Evolutionary conservation across 768 basidiomycete genomes (phyloP).

Genomic region (Flagelloscypha sp.): DNA sequence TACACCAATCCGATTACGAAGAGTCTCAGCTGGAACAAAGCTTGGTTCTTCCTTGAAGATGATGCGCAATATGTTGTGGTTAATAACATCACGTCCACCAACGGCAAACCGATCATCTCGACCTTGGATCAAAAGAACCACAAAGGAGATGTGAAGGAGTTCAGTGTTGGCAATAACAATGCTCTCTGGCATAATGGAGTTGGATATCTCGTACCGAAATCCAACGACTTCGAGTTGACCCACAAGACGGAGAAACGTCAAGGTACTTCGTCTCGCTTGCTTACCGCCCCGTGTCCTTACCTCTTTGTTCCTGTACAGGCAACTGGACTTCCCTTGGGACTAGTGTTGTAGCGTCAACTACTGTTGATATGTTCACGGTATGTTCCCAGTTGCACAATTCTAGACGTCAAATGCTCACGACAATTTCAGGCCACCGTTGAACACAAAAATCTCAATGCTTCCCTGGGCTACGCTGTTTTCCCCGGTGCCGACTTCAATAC

Average conservation of each 20-base stretch:
- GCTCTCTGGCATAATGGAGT: slow-evolving; percentile 26
- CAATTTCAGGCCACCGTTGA: no score
- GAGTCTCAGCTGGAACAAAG: slow-evolving; percentile 24
- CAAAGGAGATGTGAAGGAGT: slow-evolving; percentile 10
- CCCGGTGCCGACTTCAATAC: slow-evolving; percentile 26
- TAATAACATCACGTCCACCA: slow-evolving; percentile 16
- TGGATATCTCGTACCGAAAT: slow-evolving; percentile 20
- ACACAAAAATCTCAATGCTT: slow-evolving; percentile 16
- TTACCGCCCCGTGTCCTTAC: slow-evolving; percentile 20
- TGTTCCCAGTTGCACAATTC: slow-evolving; percentile 26
- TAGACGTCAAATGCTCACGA: no score
- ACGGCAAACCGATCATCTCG: slow-evolving; percentile 19
- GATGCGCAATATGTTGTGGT: slow-evolving; percentile 26
- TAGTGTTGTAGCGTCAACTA: slow-evolving; percentile 18
- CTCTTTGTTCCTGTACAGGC: slow-evolving; percentile 20
- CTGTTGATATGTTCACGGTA: slow-evolving; percentile 29
- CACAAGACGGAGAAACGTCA: no score
- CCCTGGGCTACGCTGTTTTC: slow-evolving; percentile 33
- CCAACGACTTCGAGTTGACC: not conserved
- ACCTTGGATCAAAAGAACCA: slow-evolving; percentile 28
- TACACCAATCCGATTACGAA: slow-evolving; percentile 26
- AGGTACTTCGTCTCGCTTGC: slow-evolving; percentile 14
- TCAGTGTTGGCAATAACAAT: slow-evolving; percentile 10
- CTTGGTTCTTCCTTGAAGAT: slow-evolving; percentile 28
- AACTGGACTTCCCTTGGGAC: slow-evolving; percentile 26